phyloP scores from a whole-genome alignment of 2,329 filamentous ascomycete genomes.

The Neopestalotiopsis rosae region DNA sequence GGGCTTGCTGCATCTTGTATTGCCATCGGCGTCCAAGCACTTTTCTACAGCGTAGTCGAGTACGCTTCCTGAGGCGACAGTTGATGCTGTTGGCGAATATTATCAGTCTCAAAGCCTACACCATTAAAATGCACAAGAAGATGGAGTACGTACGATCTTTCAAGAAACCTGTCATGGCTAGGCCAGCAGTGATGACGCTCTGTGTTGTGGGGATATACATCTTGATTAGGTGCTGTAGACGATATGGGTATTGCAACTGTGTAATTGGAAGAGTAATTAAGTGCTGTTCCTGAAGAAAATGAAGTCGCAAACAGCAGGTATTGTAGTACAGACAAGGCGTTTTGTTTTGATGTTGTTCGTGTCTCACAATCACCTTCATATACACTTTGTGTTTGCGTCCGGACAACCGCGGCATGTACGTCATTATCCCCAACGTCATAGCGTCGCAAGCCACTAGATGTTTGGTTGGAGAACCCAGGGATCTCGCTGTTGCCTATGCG shows the following conservation, averaged over 20 bases:
- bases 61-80: conserved; percentile 40
- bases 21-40: conserved; percentile 44
- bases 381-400: background rate
- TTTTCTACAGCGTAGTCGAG: conserved; percentile 48
- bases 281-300: background rate
- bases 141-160: conserved; percentile 27
- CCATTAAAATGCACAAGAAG: background rate
- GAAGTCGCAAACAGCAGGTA: background rate
- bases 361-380: background rate
- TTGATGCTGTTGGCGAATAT: conserved; percentile 24
- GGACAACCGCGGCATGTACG: background rate
- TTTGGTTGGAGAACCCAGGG: too few relatives aligned
- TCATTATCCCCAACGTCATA: background rate
- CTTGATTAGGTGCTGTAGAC: background rate
- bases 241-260: background rate
- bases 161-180: conserved; percentile 30
- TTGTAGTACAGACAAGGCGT: too few relatives aligned
- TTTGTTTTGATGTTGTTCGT: background rate
- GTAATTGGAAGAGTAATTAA: too few relatives aligned
- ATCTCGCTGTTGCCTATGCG: too few relatives aligned
- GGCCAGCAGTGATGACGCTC: conserved; percentile 33
- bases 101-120: too few relatives aligned
- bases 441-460: background rate
- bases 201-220: conserved; percentile 37
- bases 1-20: conserved; percentile 44